Evolutionary conservation across 2,329 filamentous ascomycete species (phyloP), one percentile per base, ranked within the genome.

Genomic region (Fusarium marasasianum): DNA sequence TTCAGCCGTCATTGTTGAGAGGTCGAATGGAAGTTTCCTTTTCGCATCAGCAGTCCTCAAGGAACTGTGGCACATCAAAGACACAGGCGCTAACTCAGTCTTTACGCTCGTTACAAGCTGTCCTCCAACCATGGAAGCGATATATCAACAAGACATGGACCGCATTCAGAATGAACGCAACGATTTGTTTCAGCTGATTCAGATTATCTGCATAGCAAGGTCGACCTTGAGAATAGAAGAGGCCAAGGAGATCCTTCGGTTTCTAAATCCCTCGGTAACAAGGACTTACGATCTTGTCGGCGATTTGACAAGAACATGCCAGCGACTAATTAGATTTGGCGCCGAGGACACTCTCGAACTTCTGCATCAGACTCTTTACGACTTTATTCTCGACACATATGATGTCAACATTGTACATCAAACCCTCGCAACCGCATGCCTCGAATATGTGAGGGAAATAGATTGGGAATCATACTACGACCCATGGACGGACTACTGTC

Each of bases 81-180:
- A 76, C 29, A 75, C 74, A 10, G 74, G 67, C 5, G 70, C 72
- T 4, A 76, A 73, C 37, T 72, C 71, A 24, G 71, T 76, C 14
- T 76, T 75, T 38, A 75, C 72, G 3, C 56, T 75, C 3, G 56
- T 75, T 22, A 72, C 71, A 13, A 72, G 67, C n/a, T 76, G 71
- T 29, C 68, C 67, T 24, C 62, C 74, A 8, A 74, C 72, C 11
- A 75, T 75, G 70, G 70, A 76, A 56, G 74, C 72, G 13, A 76
- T 76, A 24, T 76, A 76, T 37, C 66, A 75, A 41, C 74, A 76
- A 40, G 72, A 74, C 38, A 72, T 76, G 74, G 60, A 76, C 22
- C 72, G 67, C 41, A 69, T 76, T 8, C 50, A 67, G 40, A 31
- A 40, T 15, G 70, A 76, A 20, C 70, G 74, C 10, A 50, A 61